Conservation (phyloP, 2,329 filamentous ascomycete species). For the Nigrospora sphaerica region DNA sequence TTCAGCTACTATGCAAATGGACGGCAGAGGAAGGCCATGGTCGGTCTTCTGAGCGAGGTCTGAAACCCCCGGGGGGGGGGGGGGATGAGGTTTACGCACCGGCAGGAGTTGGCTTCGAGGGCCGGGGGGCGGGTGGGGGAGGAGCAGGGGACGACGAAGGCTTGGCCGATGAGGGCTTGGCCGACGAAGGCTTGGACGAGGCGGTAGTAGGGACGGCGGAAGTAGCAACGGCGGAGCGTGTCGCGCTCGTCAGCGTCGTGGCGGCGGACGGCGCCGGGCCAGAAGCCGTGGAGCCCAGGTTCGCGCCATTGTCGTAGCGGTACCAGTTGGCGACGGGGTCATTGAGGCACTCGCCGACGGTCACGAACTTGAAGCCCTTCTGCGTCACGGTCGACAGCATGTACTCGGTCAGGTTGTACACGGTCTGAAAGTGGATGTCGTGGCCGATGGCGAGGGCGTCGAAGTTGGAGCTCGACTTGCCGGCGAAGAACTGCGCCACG, state of each 20-base stretch:
- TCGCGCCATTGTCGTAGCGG: not conserved
- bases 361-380: constrained; percentile 29
- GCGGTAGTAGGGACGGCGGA: no score
- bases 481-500: constrained; percentile 38
- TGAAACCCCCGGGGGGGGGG: no score
- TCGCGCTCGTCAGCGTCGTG: not conserved
- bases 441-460: constrained; percentile 46
- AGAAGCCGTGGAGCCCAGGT: not conserved
- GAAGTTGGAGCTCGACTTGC: constrained; percentile 15
- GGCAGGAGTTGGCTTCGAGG: no score
- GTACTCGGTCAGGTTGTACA: constrained; percentile 28
- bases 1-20: no score
- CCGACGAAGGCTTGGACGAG: no score
- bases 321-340: constrained; percentile 38
- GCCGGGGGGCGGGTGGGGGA: no score
- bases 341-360: constrained; percentile 37
- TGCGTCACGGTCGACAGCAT: constrained; percentile 22
- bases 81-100: no score
- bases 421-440: constrained; percentile 42
- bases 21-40: no score
- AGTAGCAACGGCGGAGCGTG: not conserved
- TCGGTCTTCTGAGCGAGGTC: no score
- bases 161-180: no score
- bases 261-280: not conserved
- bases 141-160: no score